Evolutionary conservation across 306 rosid species (phyloP).

Genomic region (Coriaria nepalensis): DNA sequence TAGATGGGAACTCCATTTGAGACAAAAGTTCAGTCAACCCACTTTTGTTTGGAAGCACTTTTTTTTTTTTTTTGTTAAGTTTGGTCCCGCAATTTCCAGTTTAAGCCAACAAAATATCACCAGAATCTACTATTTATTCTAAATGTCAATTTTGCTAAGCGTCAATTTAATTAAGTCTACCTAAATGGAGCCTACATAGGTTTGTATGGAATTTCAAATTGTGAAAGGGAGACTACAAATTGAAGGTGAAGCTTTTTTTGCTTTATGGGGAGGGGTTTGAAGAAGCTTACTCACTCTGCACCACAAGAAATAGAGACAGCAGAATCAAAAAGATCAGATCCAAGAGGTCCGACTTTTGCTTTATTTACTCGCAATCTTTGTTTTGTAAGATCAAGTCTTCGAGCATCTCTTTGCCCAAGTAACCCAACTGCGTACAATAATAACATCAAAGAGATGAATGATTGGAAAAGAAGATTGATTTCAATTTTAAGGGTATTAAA

Average conservation of each 20-base stretch:
- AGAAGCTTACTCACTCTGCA: slow-evolving; percentile 55
- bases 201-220: not conserved
- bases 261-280: slow-evolving; percentile 10
- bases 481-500: not conserved
- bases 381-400: slow-evolving; percentile 64
- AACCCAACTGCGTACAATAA: slow-evolving; percentile 60
- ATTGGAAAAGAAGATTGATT: slow-evolving; percentile 12
- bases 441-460: slow-evolving; percentile 15
- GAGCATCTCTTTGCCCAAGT: slow-evolving; percentile 42
- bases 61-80: too few relatives aligned
- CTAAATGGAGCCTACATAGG: too few relatives aligned
- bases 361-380: slow-evolving; percentile 47
- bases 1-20: too few relatives aligned
- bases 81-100: too few relatives aligned
- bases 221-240: not conserved
- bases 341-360: slow-evolving; percentile 96
- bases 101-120: too few relatives aligned
- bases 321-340: slow-evolving; percentile 77
- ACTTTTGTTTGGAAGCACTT: too few relatives aligned
- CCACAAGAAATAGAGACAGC: slow-evolving; percentile 73
- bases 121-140: too few relatives aligned
- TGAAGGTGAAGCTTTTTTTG: not conserved
- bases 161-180: too few relatives aligned
- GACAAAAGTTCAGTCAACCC: too few relatives aligned
- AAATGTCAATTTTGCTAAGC: too few relatives aligned